phyloP scores from a whole-genome alignment of 2,329 filamentous ascomycete genomes.

The Fragosphaeria purpurea region DNA sequence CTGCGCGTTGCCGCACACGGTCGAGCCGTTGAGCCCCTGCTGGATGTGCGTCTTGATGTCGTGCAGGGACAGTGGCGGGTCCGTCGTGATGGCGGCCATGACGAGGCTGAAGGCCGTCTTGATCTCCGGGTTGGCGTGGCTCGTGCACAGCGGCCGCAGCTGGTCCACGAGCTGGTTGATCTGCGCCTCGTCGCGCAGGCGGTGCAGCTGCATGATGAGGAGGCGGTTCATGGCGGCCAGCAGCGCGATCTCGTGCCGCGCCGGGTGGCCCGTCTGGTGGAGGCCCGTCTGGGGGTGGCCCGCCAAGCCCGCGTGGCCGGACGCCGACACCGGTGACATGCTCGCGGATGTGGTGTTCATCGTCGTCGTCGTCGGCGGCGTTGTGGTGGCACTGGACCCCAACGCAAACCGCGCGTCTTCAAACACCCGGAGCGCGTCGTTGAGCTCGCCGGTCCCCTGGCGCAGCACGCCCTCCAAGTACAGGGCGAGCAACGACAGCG shows the following conservation, averaged over 20 bases:
- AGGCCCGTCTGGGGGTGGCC: too few relatives aligned
- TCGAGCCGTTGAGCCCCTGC: slow-evolving; percentile 59
- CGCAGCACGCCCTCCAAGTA: slow-evolving; percentile 69
- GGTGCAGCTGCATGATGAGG: slow-evolving; percentile 59
- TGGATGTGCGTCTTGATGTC: slow-evolving; percentile 72
- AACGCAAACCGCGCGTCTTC: slow-evolving; percentile 50
- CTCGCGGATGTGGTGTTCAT: too few relatives aligned
- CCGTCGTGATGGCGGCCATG: slow-evolving; percentile 54
- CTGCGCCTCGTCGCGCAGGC: slow-evolving; percentile 45
- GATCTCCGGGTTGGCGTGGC: slow-evolving; percentile 65
- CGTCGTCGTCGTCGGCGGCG: background rate
- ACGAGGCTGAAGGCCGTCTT: slow-evolving; percentile 69
- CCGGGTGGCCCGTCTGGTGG: too few relatives aligned
- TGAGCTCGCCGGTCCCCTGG: slow-evolving; percentile 66
- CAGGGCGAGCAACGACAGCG: slow-evolving; percentile 44
- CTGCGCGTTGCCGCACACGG: slow-evolving; percentile 62
- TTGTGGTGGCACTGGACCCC: too few relatives aligned
- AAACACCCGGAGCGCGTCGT: slow-evolving; percentile 58
- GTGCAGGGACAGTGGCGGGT: slow-evolving; percentile 56
- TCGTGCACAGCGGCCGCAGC: slow-evolving; percentile 56
- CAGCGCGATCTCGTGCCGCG: slow-evolving; percentile 54
- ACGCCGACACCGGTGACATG: slow-evolving; percentile 22
- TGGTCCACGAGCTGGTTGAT: slow-evolving; percentile 53
- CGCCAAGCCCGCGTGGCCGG: slow-evolving; percentile 27
- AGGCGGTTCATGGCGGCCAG: slow-evolving; percentile 59